Evolutionary conservation across 495 filamentous ascomycete species (phyloP).

Genomic region (Cryomyces minteri): DNA sequence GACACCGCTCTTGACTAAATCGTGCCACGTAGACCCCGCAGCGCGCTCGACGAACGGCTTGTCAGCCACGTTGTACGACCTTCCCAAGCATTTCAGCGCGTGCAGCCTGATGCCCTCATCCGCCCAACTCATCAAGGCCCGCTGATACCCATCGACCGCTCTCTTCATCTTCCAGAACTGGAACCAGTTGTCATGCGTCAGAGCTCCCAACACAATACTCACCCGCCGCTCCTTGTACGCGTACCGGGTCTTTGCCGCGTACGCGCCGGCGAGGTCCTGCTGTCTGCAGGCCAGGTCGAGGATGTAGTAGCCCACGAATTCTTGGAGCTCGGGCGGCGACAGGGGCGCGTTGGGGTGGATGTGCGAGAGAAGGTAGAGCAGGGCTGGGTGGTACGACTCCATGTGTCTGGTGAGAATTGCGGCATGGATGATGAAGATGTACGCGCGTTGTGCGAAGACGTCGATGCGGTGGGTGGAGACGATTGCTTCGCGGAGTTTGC

Average conservation of each 20-base stretch:
- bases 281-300: constrained; percentile 79
- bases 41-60: constrained; percentile 42
- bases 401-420: constrained; percentile 60
- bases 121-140: constrained; percentile 61
- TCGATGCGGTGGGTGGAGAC: constrained; percentile 52
- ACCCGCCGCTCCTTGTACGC: constrained; percentile 41
- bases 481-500: constrained; percentile 81
- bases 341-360: constrained; percentile 51
- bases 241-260: constrained; percentile 36
- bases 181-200: constrained; percentile 69
- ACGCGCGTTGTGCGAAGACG: constrained; percentile 25
- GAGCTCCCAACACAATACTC: constrained; percentile 43
- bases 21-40: constrained; percentile 46
- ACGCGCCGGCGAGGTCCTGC: constrained; percentile 54
- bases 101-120: constrained; percentile 49
- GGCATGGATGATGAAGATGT: constrained; percentile 60
- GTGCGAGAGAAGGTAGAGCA: constrained; percentile 53
- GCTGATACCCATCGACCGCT: constrained; percentile 57
- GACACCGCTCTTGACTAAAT: constrained; percentile 46
- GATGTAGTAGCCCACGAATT: constrained; percentile 62
- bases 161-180: constrained; percentile 53
- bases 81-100: constrained; percentile 67
- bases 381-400: constrained; percentile 79
- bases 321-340: constrained; percentile 46
- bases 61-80: constrained; percentile 59